Evolutionary conservation across 129 eudicot genomes (phyloP).

Genomic region (Gnaphalium uliginosum): DNA sequence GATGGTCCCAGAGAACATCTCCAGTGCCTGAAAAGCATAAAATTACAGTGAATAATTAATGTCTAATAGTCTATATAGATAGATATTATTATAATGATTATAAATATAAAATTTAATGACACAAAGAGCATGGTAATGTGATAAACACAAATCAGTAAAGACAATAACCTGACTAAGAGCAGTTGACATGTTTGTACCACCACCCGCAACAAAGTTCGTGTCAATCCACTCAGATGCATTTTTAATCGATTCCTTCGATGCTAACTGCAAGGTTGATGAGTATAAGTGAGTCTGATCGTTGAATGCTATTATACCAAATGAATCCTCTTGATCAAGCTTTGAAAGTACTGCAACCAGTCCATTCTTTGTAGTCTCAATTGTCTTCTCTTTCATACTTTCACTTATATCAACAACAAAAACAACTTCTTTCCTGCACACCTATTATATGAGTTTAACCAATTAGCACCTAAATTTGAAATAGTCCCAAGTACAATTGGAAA

Average conservation of each 20-base stretch:
- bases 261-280: conserved; percentile 61
- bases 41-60: conserved; percentile 6
- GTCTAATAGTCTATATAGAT: not conserved
- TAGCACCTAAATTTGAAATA: not conserved
- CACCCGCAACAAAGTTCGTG: conserved; percentile 56
- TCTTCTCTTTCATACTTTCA: conserved; percentile 80
- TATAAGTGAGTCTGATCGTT: conserved; percentile 48
- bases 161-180: conserved; percentile 65
- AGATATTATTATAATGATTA: not conserved
- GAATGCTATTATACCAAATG: conserved; percentile 68
- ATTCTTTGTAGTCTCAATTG: conserved; percentile 67
- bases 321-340: conserved; percentile 61
- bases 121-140: not conserved
- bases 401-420: conserved; percentile 77
- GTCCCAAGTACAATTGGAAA: not conserved
- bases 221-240: conserved; percentile 66
- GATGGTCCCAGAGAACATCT: conserved; percentile 55
- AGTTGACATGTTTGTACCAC: conserved; percentile 74
- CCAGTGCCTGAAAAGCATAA: conserved; percentile 54
- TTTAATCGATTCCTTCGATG: conserved; percentile 50
- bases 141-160: not conserved
- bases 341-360: conserved; percentile 57
- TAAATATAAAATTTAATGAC: not conserved
- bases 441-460: conserved; percentile 16
- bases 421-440: conserved; percentile 71